A percentile compares a stretch with the other conserved stretches of the same genome.
phyloP scores from a whole-genome alignment of 805 yeast genomes.

The Saturnispora serradocipensis region DNA sequence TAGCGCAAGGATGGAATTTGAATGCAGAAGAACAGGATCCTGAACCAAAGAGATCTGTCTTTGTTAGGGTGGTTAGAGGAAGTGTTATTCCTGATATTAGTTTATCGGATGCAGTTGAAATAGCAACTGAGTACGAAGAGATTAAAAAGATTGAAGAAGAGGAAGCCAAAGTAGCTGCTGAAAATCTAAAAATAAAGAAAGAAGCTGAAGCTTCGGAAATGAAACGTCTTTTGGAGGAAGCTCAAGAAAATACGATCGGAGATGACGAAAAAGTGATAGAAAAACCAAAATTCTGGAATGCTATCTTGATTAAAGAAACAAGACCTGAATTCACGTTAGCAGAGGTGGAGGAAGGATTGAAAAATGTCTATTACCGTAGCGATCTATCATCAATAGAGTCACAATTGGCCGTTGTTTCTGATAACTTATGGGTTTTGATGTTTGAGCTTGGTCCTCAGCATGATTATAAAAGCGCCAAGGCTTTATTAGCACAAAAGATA shows the following conservation, averaged over 20 bases:
- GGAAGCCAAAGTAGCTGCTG: slow-evolving; percentile 19
- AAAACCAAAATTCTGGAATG: slow-evolving; percentile 35
- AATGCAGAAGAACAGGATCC: slow-evolving; percentile 70
- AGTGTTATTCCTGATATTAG: slow-evolving; percentile 35
- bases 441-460: slow-evolving; percentile 12
- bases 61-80: slow-evolving; percentile 33
- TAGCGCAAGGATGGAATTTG: slow-evolving; percentile 50
- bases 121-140: slow-evolving; percentile 25
- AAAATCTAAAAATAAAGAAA: slow-evolving; percentile 21
- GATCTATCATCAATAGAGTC: slow-evolving; percentile 4
- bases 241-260: neutral
- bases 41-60: slow-evolving; percentile 72
- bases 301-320: slow-evolving; percentile 44
- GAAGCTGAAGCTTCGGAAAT: slow-evolving; percentile 21
- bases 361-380: neutral
- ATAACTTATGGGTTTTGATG: slow-evolving; percentile 9
- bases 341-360: slow-evolving; percentile 29
- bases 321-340: slow-evolving; percentile 44
- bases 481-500: slow-evolving; percentile 31
- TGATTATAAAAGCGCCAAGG: slow-evolving; percentile 2
- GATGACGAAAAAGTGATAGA: neutral
- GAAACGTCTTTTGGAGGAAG: slow-evolving; percentile 8
- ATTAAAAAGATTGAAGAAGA: slow-evolving; percentile 24
- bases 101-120: slow-evolving; percentile 36
- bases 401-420: slow-evolving; percentile 5